phyloP scores from a whole-genome alignment of 2,329 filamentous ascomycete genomes.

The Taxawa tesnikishii region DNA sequence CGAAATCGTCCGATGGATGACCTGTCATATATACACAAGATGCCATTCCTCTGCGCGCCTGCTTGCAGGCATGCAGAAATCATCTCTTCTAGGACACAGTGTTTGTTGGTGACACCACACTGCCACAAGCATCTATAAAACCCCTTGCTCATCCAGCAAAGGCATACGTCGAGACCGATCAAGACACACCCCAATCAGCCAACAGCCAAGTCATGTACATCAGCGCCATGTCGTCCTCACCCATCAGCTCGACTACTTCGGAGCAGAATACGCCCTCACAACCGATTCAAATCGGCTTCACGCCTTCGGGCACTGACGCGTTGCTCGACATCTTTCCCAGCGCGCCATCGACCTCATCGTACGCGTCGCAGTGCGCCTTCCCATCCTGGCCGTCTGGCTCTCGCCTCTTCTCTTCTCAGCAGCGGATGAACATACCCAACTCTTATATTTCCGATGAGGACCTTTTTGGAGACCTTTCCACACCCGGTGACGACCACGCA shows the following conservation, averaged over 20 bases:
- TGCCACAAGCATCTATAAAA: background rate
- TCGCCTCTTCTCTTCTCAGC: slow-evolving; percentile 4
- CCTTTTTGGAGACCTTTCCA: slow-evolving; percentile 19
- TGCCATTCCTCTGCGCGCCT: background rate
- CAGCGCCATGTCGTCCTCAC: slow-evolving; percentile 7
- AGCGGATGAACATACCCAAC: slow-evolving; percentile 10
- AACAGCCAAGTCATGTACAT: slow-evolving; percentile 5
- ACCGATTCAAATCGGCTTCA: slow-evolving; percentile 10
- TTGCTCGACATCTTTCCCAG: slow-evolving; percentile 8
- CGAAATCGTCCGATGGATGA: background rate
- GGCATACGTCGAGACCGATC: background rate
- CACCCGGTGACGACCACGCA: slow-evolving; percentile 6
- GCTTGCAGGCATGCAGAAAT: background rate
- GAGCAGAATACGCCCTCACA: slow-evolving; percentile 8
- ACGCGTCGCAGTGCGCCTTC: slow-evolving; percentile 8
- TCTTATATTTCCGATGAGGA: slow-evolving; percentile 25
- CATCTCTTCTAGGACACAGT: background rate
- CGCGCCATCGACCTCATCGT: slow-evolving; percentile 6
- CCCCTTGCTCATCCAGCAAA: too few species aligned
- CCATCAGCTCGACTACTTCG: slow-evolving; percentile 8
- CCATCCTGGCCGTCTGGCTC: slow-evolving; percentile 11
- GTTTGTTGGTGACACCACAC: background rate
- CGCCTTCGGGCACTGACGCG: slow-evolving; percentile 6
- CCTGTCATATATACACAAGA: background rate
- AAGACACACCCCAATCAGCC: slow-evolving; percentile 2